These are phyloP conservation scores for Diphasiastrum complanatum DNA, from an alignment of 83 land plant species.

Conservation along the genomic window DNA sequence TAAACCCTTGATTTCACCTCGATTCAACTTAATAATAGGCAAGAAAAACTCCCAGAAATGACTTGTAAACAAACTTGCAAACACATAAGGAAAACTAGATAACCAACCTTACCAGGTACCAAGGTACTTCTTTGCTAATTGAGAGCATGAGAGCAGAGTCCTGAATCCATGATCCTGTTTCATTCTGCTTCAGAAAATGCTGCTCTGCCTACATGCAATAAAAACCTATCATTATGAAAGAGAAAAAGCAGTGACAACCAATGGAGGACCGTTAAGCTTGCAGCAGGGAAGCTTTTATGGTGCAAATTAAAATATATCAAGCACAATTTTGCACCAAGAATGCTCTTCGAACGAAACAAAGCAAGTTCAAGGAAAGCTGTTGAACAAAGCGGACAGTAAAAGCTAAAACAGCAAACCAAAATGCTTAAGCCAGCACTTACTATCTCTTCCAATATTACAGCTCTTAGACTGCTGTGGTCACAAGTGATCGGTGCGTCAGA, in stretches of 20 bases:
- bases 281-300: background rate
- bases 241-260: background rate
- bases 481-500: slow-evolving; percentile 85
- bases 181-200: slow-evolving; percentile 94
- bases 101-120: slow-evolving; percentile 70
- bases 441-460: slow-evolving; percentile 93
- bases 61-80: no score
- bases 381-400: background rate
- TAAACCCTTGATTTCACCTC: no score
- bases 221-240: background rate
- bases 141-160: slow-evolving; percentile 93
- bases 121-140: slow-evolving; percentile 90
- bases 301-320: background rate
- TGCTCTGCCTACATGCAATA: slow-evolving; percentile 61
- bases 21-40: no score
- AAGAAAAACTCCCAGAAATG: no score
- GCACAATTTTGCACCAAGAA: background rate
- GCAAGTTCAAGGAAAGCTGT: no score
- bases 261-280: background rate
- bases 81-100: background rate
- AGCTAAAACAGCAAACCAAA: background rate
- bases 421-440: slow-evolving; percentile 26
- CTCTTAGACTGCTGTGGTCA: slow-evolving; percentile 79
- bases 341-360: slow-evolving; percentile 4
- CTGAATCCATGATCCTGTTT: slow-evolving; percentile 97